A percentile compares a stretch with the other conserved stretches of the same genome.
Conservation (phyloP, 306 rosid species). For the Vigna hirtella region DNA sequence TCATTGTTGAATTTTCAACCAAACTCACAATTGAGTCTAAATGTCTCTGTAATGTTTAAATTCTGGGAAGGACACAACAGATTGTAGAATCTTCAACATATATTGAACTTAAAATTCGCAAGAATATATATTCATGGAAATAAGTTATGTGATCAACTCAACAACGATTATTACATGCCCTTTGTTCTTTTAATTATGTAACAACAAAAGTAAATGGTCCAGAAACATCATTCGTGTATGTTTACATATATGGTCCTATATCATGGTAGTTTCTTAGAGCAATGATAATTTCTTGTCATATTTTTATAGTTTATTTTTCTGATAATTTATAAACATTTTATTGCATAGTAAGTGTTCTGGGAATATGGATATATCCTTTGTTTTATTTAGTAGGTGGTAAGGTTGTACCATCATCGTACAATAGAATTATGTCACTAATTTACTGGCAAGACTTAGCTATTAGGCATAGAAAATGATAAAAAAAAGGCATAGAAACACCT, state of each 20-base stretch:
- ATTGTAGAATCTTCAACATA: no score
- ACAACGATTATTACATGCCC: no score
- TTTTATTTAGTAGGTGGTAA: slow-evolving; percentile 7
- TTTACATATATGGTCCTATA: background rate
- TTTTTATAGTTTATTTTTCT: background rate
- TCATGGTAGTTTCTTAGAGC: background rate
- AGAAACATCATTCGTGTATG: background rate
- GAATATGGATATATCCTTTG: background rate
- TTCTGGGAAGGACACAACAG: no score
- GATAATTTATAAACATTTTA: background rate
- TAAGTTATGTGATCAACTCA: no score
- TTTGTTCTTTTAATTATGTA: background rate
- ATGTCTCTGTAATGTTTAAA: no score
- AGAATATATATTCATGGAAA: no score
- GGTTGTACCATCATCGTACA: slow-evolving; percentile 33
- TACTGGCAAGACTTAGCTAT: slow-evolving; percentile 38
- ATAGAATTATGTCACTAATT: slow-evolving; percentile 38
- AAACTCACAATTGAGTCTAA: no score
- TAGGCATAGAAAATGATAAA: background rate
- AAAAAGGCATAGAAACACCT: background rate
- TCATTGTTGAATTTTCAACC: no score
- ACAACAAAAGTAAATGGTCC: slow-evolving; percentile 22
- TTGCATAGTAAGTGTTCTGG: background rate
- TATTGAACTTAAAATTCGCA: no score
- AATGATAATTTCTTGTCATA: background rate